These are phyloP conservation scores for Aspergillus niger DNA, from an alignment of 2,329 filamentous ascomycete genomes.

Conservation along the genomic window DNA sequence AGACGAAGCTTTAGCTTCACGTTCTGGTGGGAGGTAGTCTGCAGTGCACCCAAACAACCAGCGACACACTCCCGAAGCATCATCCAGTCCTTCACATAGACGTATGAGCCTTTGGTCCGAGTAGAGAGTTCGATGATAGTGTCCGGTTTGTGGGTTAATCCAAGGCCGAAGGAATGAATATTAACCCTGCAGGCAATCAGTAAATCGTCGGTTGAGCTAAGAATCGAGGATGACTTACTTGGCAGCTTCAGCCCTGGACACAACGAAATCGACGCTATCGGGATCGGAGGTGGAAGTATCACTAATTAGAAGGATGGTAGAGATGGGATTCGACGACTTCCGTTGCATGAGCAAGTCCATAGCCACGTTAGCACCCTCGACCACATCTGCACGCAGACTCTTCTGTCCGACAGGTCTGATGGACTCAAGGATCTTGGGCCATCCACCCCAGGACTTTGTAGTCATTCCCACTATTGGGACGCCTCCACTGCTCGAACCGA, in stretches of 20 bases:
- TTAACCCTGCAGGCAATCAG: slow-evolving; percentile 64
- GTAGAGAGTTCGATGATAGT: slow-evolving; percentile 98
- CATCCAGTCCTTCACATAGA: slow-evolving; percentile 99
- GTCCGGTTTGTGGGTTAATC: slow-evolving; percentile 96
- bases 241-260: slow-evolving; percentile 92
- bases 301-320: slow-evolving; percentile 94
- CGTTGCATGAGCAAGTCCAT: slow-evolving; percentile 99
- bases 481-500: slow-evolving; percentile 89
- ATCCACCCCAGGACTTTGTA: slow-evolving; percentile 89
- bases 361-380: slow-evolving; percentile 95
- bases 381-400: slow-evolving; percentile 92
- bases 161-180: slow-evolving; percentile 94
- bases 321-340: slow-evolving; percentile 92
- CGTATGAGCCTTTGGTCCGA: slow-evolving; percentile 93
- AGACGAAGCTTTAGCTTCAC: slow-evolving; percentile 92
- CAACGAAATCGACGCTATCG: slow-evolving; percentile 96
- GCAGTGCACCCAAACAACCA: slow-evolving; percentile 86
- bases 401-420: slow-evolving; percentile 95
- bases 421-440: slow-evolving; percentile 80
- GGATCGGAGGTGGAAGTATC: slow-evolving; percentile 93
- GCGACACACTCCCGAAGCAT: slow-evolving; percentile 97
- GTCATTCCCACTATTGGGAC: slow-evolving; percentile 98
- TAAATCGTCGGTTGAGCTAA: slow-evolving; percentile 5
- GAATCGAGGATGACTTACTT: slow-evolving; percentile 64
- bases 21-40: slow-evolving; percentile 96